phyloP scores from a whole-genome alignment of 2,329 filamentous ascomycete genomes.

The Meredithiella fracta region DNA sequence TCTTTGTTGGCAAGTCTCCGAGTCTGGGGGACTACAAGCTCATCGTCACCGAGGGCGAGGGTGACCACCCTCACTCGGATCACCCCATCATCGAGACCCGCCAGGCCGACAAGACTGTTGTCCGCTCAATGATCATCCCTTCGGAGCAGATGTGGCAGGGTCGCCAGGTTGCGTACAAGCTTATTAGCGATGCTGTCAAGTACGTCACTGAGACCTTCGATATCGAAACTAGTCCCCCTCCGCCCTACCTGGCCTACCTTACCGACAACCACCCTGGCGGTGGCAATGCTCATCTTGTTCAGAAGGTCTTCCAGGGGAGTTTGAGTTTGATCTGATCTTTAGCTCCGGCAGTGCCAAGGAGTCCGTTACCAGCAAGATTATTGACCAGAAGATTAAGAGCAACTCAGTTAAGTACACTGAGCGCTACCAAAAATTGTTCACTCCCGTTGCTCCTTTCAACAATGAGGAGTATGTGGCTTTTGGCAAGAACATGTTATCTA shows the following conservation, averaged over 20 bases:
- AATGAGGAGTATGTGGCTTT: conserved; percentile 59
- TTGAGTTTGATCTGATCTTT: conserved; percentile 87
- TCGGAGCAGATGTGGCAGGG: conserved; percentile 67
- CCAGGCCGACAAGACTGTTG: conserved; percentile 58
- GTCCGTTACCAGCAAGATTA: conserved; percentile 39
- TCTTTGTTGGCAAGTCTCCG: conserved; percentile 50
- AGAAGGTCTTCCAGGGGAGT: conserved; percentile 85
- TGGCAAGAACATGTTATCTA: conserved; percentile 82
- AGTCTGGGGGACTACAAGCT: conserved; percentile 68
- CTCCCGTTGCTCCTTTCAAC: conserved; percentile 60
- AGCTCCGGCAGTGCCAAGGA: conserved; percentile 47
- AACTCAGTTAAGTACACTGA: conserved; percentile 53
- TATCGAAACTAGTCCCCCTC: conserved; percentile 53
- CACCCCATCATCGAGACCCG: conserved; percentile 53
- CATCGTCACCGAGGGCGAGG: conserved; percentile 53
- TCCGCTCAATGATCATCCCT: conserved; percentile 52
- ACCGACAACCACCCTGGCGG: conserved; percentile 49
- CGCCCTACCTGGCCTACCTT: conserved; percentile 73
- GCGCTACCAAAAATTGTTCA: conserved; percentile 53
- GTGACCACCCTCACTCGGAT: conserved; percentile 42
- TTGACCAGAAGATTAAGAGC: conserved; percentile 53
- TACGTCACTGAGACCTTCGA: conserved; percentile 33
- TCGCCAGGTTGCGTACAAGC: conserved; percentile 45
- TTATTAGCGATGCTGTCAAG: conserved; percentile 35
- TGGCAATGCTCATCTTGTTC: conserved; percentile 74